Percentiles rank a stretch among this genome's conserved stretches.
Conservation (phyloP, 345 rosid species). For the Jatropha curcas region DNA sequence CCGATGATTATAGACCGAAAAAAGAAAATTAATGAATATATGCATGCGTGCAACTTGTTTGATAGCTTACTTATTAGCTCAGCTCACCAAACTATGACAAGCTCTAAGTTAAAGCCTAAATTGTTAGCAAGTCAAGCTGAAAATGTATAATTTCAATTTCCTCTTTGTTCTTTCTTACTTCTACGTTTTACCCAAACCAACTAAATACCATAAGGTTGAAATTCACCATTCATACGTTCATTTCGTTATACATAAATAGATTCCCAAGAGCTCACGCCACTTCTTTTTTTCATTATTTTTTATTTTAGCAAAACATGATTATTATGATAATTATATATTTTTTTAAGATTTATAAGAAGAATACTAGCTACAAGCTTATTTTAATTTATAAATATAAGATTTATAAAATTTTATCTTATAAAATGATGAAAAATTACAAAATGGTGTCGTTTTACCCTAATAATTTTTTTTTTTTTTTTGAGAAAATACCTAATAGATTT, state of each 20-base stretch:
- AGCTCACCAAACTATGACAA: conserved; percentile 1
- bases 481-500: no score
- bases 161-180: not conserved
- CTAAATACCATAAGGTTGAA: not conserved
- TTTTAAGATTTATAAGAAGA: not conserved
- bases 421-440: no score
- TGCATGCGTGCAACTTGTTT: not conserved
- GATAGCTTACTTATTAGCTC: not conserved
- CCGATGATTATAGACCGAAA: no score
- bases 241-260: not conserved
- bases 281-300: not conserved
- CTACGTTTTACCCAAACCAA: conserved; percentile 18
- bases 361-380: no score
- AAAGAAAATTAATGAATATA: no score
- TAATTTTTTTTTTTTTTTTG: no score
- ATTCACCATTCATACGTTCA: not conserved
- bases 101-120: not conserved
- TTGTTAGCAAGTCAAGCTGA: conserved; percentile 4
- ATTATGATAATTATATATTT: no score
- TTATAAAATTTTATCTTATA: no score
- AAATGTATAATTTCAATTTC: not conserved
- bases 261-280: not conserved
- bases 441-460: no score
- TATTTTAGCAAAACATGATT: not conserved
- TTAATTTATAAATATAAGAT: no score